Conservation (phyloP, 139 green algal species). For the Coelastrella sp. region DNA sequence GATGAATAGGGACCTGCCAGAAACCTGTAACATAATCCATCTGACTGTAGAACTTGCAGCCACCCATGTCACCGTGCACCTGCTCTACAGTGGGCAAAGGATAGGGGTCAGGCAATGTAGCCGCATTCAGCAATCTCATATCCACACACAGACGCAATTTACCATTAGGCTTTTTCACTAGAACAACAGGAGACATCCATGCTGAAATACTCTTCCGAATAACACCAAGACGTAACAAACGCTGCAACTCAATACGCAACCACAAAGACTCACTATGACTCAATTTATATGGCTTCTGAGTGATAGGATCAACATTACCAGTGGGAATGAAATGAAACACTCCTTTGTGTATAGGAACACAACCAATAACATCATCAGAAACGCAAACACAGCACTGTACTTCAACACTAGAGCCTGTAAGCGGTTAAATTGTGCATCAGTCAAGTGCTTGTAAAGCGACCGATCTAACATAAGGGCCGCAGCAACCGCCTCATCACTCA, state of each 20-base stretch:
- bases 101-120: conserved; percentile 13
- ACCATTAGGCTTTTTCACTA: conserved; percentile 23
- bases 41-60: conserved; percentile 4
- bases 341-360: conserved; percentile 4
- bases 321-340: conserved; percentile 25
- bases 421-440: conserved; percentile 1
- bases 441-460: not conserved
- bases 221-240: conserved; percentile 12
- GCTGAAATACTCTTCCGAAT: conserved; percentile 2
- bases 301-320: not conserved
- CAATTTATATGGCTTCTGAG: conserved; percentile 1
- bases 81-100: conserved; percentile 5
- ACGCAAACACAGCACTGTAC: conserved; percentile 23
- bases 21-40: conserved; percentile 32
- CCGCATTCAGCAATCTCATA: not conserved
- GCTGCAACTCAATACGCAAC: not conserved
- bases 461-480: not conserved
- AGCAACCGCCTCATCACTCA: not conserved
- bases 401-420: not conserved
- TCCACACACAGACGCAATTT: not conserved
- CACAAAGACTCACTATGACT: conserved; percentile 15
- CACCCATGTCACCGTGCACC: conserved; percentile 16
- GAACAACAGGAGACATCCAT: conserved; percentile 26
- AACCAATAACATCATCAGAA: conserved; percentile 35
- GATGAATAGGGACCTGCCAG: conserved; percentile 7